phyloP scores from a whole-genome alignment of 192 early-diverging fungal genomes.

The Haplosporangium gracile region DNA sequence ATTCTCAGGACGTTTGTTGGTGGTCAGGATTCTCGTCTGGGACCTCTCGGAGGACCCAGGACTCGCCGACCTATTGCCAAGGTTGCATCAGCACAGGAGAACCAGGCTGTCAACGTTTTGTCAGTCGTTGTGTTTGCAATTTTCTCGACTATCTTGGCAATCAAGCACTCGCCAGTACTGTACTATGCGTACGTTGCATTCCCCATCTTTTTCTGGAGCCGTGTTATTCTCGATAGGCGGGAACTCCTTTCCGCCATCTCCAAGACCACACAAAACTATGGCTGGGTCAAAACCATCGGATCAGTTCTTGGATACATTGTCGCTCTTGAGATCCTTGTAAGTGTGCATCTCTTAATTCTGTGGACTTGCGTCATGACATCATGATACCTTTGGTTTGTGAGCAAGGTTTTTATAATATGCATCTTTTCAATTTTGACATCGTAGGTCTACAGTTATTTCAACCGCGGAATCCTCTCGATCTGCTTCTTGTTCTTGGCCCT shows the following conservation, averaged over 20 bases:
- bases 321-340: slow-evolving; percentile 84
- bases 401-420: not conserved
- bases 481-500: slow-evolving; percentile 75
- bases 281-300: slow-evolving; percentile 41
- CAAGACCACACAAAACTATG: slow-evolving; percentile 28
- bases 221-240: slow-evolving; percentile 59
- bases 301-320: slow-evolving; percentile 69
- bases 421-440: not conserved
- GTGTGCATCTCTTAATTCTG: slow-evolving; percentile 13
- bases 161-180: slow-evolving; percentile 82
- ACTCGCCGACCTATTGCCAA: not conserved
- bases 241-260: slow-evolving; percentile 39
- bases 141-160: slow-evolving; percentile 73
- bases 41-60: slow-evolving; percentile 27
- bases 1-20: slow-evolving; percentile 79
- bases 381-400: not conserved
- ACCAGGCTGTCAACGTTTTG: slow-evolving; percentile 41
- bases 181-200: slow-evolving; percentile 93
- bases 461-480: slow-evolving; percentile 73
- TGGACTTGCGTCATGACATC: not conserved
- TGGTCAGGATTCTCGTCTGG: slow-evolving; percentile 30
- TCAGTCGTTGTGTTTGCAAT: slow-evolving; percentile 53
- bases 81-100: slow-evolving; percentile 19
- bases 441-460: slow-evolving; percentile 90
- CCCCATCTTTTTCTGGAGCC: slow-evolving; percentile 89